Evolutionary conservation across 805 yeast species (phyloP).

Genomic region (Wickerhamiella azyma): DNA sequence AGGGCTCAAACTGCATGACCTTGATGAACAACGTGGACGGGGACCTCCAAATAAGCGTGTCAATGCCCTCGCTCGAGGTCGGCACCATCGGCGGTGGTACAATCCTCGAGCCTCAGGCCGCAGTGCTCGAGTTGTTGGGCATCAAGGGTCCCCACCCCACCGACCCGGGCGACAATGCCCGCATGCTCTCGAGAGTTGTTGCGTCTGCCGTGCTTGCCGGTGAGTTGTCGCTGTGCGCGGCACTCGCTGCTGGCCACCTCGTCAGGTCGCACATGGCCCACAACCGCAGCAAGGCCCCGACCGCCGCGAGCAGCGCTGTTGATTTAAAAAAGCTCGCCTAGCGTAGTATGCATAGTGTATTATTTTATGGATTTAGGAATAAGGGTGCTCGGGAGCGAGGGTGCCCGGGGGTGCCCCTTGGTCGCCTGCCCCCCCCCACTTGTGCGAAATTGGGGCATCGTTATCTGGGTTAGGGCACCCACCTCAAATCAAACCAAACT

Average conservation of each 20-base stretch:
- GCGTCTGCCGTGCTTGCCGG: constrained; percentile 95
- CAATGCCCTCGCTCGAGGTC: constrained; percentile 98
- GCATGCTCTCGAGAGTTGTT: constrained; percentile 80
- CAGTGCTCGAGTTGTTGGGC: constrained; percentile 88
- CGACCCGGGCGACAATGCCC: constrained; percentile 86
- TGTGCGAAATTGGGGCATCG: not conserved
- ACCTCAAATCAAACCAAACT: not conserved
- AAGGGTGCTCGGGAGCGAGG: too few relatives aligned
- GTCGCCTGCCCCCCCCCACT: too few relatives aligned
- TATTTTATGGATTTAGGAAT: too few relatives aligned
- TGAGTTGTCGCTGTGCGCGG: constrained; percentile 86
- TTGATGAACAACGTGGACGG: constrained; percentile 76
- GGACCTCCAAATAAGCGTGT: constrained; percentile 80
- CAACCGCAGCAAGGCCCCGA: constrained; percentile 55
- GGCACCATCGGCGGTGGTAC: constrained; percentile 99
- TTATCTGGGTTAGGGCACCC: not conserved
- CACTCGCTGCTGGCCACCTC: constrained; percentile 95
- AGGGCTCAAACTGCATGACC: constrained; percentile 93
- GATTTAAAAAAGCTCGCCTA: not conserved
- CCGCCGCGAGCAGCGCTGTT: constrained; percentile 20
- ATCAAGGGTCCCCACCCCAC: constrained; percentile 93
- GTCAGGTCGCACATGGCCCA: constrained; percentile 96
- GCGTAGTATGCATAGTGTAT: not conserved
- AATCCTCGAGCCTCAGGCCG: constrained; percentile 88
- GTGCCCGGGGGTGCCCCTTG: too few relatives aligned